A percentile compares a stretch with the other conserved stretches of the same genome.
These are phyloP conservation scores for Didymella pinodella DNA, from an alignment of 2,329 filamentous ascomycete genomes.

Conservation along the genomic window DNA sequence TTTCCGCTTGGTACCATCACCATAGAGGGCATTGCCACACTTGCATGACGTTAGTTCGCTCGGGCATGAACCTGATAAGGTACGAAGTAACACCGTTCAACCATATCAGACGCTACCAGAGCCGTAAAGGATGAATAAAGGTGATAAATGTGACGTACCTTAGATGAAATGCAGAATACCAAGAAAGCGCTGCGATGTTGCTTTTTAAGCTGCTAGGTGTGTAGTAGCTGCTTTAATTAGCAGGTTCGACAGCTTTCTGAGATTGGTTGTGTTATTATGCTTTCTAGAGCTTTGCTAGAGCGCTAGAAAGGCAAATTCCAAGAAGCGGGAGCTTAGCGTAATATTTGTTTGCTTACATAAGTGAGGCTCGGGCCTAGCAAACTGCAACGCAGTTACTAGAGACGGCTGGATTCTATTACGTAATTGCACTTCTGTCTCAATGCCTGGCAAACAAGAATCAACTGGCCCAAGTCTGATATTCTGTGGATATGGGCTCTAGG, in stretches of 20 bases:
- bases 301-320: background rate
- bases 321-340: background rate
- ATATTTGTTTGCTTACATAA: background rate
- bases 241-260: background rate
- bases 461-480: no score
- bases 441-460: no score
- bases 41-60: conserved; percentile 21
- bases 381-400: background rate
- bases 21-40: conserved; percentile 35
- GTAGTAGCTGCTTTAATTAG: background rate
- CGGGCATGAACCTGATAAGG: background rate
- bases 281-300: background rate
- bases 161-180: background rate
- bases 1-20: conserved; percentile 38
- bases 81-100: background rate
- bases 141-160: background rate
- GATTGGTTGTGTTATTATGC: background rate
- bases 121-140: background rate
- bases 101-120: background rate
- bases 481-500: no score
- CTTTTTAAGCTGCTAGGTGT: background rate
- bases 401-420: background rate
- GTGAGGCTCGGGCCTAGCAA: background rate
- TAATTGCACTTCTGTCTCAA: no score
- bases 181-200: background rate